Evolutionary conservation across 2,329 filamentous ascomycete genomes (phyloP), one percentile per base, ranked within the genome.

Genomic region (Epichloe coenophiala): DNA sequence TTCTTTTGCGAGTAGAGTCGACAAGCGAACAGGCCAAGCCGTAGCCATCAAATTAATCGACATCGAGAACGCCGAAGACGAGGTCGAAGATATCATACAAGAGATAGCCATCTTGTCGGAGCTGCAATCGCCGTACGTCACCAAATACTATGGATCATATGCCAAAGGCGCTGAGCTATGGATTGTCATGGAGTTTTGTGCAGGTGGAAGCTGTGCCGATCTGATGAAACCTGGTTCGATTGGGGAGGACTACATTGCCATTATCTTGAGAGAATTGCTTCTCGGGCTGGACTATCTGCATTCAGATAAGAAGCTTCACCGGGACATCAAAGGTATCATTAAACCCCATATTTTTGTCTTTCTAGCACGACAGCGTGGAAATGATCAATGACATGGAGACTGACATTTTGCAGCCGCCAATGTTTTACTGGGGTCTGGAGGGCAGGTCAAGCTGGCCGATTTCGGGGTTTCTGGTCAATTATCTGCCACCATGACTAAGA

Each of bases 181-280:
- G 93, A 98, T 98, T 60, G 89, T 97, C 66, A 98, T 98, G 93
- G 93, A 98, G 68, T 98, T 93, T 63, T 98, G 93, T 68, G 90
- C 91, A 1, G 93, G 93, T 21, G 93, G 93, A 4, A 97, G 91
- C 69, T 97, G 93, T 63, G 89, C 88, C 45, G 93, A 97, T 65
- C 72, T 98, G 54, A 86, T 98, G 84, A 95, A 95, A 71, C 89
- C 93, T 0, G 93, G 93, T 23, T 71, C 84, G 40, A 91, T 98
- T 54, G 81, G 84, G 19, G 93, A 98, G 69, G 89, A 95, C 58
- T 96, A 97, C 66, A 97, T 98, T 61, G 88, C 88, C 60, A 96
- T 98, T 60, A 95, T 98, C 55, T 74, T 96, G 50, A 79, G 88
- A 53, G 93, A 98, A 71, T 71, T 98, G 59, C 75, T 98, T 50